Conservation (phyloP, 495 filamentous ascomycete genomes). For the Neurospora cerealis region DNA sequence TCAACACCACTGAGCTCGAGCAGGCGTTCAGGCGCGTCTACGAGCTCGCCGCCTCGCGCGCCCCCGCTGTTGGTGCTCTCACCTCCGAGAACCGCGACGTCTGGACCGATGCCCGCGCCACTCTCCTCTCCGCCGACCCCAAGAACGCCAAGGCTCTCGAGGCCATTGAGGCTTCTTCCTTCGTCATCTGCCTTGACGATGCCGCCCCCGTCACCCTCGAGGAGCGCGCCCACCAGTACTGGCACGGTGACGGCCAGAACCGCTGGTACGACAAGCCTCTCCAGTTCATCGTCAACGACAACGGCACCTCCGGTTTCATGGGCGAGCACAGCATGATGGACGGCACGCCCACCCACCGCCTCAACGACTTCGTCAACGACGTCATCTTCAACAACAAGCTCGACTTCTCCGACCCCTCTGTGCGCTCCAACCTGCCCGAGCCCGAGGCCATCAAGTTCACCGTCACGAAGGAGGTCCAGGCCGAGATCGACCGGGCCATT, state of each 20-base stretch:
- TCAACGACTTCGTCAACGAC: constrained; percentile 88
- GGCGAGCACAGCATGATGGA: constrained; percentile 99
- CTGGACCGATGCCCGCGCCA: constrained; percentile 78
- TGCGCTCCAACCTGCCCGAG: constrained; percentile 78
- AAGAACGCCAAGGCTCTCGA: constrained; percentile 66
- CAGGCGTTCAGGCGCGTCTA: constrained; percentile 80
- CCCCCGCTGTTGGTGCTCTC: constrained; percentile 69
- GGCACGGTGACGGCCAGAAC: constrained; percentile 94
- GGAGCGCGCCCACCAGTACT: constrained; percentile 92
- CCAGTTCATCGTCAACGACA: constrained; percentile 97
- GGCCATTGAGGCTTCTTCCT: constrained; percentile 82
- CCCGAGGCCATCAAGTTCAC: constrained; percentile 68
- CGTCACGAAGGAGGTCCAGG: constrained; percentile 57
- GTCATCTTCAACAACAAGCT: constrained; percentile 87
- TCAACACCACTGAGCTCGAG: constrained; percentile 83
- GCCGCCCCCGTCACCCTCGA: constrained; percentile 86
- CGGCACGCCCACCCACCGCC: constrained; percentile 89
- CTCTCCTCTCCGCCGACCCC: constrained; percentile 63
- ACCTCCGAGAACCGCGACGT: constrained; percentile 87
- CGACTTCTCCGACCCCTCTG: constrained; percentile 61
- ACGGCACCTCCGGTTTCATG: constrained; percentile 94
- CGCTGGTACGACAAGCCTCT: constrained; percentile 98
- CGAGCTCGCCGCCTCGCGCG: constrained; percentile 55
- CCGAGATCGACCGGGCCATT: constrained; percentile 65
- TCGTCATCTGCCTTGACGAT: constrained; percentile 90